Base-by-base conservation (phyloP, 345 rosid genomes). In the Lepidium aucheri region DNA sequence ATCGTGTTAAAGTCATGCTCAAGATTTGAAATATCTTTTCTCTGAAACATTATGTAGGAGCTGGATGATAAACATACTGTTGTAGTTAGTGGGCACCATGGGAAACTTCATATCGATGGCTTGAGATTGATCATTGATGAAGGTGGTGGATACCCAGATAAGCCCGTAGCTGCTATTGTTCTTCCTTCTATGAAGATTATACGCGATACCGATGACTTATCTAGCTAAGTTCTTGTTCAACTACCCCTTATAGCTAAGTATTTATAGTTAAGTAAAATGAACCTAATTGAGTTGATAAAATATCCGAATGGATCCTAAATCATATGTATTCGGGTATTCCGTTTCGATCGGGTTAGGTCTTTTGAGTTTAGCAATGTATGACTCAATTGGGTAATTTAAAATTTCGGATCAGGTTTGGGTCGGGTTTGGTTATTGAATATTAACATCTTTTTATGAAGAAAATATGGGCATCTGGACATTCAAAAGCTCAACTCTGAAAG, bases 51-150 rank as follows among this genome's bases (percentile, higher is more conserved):
- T 49, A 2, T 57, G 10, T 54, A 76, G 65, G 53, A 68, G 30
- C 74, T 63, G 56, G 67, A 63, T 66, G 74, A 72, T 63, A 80
- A 81, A 15, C 65, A 83, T 8, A 84, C 85, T 5, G 60, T 87
- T 74, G 63, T 93, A 44, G 85, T 86, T 9, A 93, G 98, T 15
- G 95, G 97, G 0, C 89, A 85, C 84, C 97, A 88, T 20, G 95
- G 84, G 41, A 85, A 85, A 69, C 96, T 93, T 72, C 86, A 83
- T 32, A 73, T 93, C 7, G 89, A 90, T 52, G 95, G 86, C 38
- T 74, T 85, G 69, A 81, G 98, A 73, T 61, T 93, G 81, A 78
- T 88, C 60, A 83, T 93, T 13, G 97, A 93, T 47, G 96, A 93
- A 84, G 85, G 92, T 1, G 97, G 98, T 0, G 97, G 94, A 51